A percentile compares a stretch with the other conserved stretches of the same genome.
Conservation (phyloP, 2,329 filamentous ascomycete genomes). For the Aureobasidium sp. region DNA sequence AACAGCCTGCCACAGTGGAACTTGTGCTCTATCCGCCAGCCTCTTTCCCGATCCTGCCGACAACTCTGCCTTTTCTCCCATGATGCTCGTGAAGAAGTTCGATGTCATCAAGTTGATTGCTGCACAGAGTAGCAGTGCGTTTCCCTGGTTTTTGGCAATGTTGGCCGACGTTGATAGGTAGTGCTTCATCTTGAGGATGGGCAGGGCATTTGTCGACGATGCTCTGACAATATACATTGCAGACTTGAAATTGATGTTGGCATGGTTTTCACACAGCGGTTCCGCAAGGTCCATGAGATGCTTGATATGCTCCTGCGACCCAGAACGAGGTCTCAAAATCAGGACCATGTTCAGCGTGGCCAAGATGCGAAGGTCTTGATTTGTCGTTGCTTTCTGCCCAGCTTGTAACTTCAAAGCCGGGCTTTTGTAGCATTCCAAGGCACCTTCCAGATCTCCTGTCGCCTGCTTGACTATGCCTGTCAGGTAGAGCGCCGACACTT, state of each 20-base stretch:
- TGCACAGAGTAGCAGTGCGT: conserved; percentile 74
- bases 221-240: conserved; percentile 71
- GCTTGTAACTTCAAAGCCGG: conserved; percentile 48
- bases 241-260: conserved; percentile 66
- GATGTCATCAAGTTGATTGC: conserved; percentile 78
- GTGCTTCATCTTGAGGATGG: conserved; percentile 70
- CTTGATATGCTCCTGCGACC: conserved; percentile 46
- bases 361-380: conserved; percentile 38
- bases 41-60: conserved; percentile 43
- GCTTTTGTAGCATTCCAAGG: conserved; percentile 58
- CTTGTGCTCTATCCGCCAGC: conserved; percentile 44
- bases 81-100: conserved; percentile 71
- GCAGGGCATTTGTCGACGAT: conserved; percentile 48
- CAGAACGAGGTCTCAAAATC: conserved; percentile 34
- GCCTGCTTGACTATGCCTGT: conserved; percentile 69
- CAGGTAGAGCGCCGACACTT: conserved; percentile 49
- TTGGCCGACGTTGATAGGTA: conserved; percentile 66
- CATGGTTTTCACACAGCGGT: conserved; percentile 58
- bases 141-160: conserved; percentile 59
- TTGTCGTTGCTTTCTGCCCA: conserved; percentile 20
- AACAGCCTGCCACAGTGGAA: conserved; percentile 47
- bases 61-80: conserved; percentile 53
- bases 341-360: conserved; percentile 41
- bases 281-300: conserved; percentile 58
- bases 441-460: conserved; percentile 61